Evolutionary conservation across 768 basidiomycete species (phyloP).

Genomic region (Cystoderma amianthinum): DNA sequence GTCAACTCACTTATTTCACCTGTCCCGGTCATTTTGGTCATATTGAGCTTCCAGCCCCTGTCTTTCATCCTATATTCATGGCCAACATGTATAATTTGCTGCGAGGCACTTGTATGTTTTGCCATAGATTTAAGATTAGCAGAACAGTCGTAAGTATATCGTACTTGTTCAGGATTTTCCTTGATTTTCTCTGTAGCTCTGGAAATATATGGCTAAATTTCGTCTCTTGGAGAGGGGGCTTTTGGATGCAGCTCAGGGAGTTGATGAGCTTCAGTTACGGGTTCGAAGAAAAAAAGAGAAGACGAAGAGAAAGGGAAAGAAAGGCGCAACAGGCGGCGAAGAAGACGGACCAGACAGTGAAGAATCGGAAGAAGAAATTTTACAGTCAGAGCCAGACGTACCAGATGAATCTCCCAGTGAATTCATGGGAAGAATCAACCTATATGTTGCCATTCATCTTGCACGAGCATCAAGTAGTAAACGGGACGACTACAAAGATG

Average conservation of each 20-base stretch:
- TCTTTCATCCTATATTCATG: constrained; percentile 97
- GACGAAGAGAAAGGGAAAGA: too few species aligned
- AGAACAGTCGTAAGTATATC: constrained; percentile 51
- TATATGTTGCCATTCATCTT: constrained; percentile 58
- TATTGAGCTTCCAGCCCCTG: constrained; percentile 91
- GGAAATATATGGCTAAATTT: constrained; percentile 82
- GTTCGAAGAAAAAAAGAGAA: constrained; percentile 22
- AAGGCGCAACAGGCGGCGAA: constrained; percentile 15
- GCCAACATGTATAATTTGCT: constrained; percentile 82
- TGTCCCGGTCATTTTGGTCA: constrained; percentile 99
- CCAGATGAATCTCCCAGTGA: constrained; percentile 53
- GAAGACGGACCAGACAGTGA: constrained; percentile 35
- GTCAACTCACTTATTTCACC: constrained; percentile 85
- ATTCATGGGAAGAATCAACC: constrained; percentile 55
- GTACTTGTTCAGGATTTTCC: constrained; percentile 3
- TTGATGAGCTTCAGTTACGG: constrained; percentile 61
- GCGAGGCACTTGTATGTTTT: constrained; percentile 87
- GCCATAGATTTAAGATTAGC: constrained; percentile 84
- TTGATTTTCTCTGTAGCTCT: constrained; percentile 39
- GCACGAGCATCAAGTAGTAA: constrained; percentile 41
- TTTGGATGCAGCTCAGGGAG: constrained; percentile 67
- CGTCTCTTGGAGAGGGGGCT: constrained; percentile 87
- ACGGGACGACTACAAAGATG: constrained; percentile 86
- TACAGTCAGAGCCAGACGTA: constrained; percentile 35
- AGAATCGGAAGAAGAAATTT: constrained; percentile 24